phyloP scores from a whole-genome alignment of 345 rosid species.

The Erodium maritimum region DNA sequence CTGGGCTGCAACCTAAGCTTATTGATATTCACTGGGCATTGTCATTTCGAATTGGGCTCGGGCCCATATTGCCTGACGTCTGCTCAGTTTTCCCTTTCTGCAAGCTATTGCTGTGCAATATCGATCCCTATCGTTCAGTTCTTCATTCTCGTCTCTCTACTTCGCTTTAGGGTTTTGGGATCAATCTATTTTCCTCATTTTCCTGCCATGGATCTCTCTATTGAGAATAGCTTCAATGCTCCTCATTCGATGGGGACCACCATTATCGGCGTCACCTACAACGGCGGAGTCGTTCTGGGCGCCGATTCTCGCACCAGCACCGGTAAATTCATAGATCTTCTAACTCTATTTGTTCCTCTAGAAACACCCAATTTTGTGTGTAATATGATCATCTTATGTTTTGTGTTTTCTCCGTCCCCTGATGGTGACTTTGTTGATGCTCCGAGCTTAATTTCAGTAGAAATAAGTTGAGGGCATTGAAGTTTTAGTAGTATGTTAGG shows the following conservation, averaged over 20 bases:
- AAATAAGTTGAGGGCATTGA: background rate
- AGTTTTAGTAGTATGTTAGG: background rate
- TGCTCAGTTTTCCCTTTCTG: background rate
- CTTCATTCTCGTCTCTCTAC: background rate
- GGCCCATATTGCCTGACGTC: background rate
- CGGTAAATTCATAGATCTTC: slow-evolving; percentile 27
- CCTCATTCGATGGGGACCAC: slow-evolving; percentile 99
- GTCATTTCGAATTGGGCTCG: background rate
- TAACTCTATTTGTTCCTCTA: background rate
- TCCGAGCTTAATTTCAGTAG: background rate
- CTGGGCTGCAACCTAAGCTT: too few species aligned
- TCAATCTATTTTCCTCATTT: background rate
- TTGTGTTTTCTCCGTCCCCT: background rate
- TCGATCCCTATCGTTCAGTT: background rate
- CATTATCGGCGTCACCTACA: slow-evolving; percentile 91
- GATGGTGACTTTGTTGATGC: too few species aligned
- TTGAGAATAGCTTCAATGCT: slow-evolving; percentile 21
- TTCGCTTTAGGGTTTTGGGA: background rate
- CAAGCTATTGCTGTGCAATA: background rate
- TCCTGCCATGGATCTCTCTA: background rate
- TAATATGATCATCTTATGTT: background rate
- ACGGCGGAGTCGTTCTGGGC: slow-evolving; percentile 97
- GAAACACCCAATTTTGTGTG: background rate
- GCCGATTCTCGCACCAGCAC: slow-evolving; percentile 99
- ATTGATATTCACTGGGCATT: background rate